These are phyloP conservation scores for Colletotrichum spaethianum DNA, from an alignment of 2,329 filamentous ascomycete genomes.

Conservation along the genomic window DNA sequence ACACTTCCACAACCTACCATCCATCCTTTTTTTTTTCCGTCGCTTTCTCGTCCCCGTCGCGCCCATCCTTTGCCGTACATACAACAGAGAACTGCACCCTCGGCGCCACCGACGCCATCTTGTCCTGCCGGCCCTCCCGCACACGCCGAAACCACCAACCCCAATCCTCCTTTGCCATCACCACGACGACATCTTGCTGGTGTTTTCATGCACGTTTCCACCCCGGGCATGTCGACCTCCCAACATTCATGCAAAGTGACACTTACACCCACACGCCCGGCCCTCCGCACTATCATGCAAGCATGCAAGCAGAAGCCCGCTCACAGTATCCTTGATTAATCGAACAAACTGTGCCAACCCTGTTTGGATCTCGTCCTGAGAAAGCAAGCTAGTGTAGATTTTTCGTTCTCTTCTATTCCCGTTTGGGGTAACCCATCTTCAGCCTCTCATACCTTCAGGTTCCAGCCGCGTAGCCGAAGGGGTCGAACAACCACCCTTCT, in stretches of 20 bases:
- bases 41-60: neutral
- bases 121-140: neutral
- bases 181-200: conserved; percentile 18
- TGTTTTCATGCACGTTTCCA: conserved; percentile 2
- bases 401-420: neutral
- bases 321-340: conserved; percentile 14
- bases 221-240: neutral
- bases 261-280: conserved; percentile 6
- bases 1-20: neutral
- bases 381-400: conserved; percentile 3
- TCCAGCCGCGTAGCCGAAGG: neutral
- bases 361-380: conserved; percentile 20
- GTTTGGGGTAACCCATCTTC: neutral
- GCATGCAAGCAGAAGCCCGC: neutral
- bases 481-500: neutral
- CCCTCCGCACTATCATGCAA: neutral
- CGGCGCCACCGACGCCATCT: conserved; percentile 27
- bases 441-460: neutral
- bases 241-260: conserved; percentile 6
- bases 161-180: conserved; percentile 11
- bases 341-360: conserved; percentile 8
- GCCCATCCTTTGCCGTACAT: neutral
- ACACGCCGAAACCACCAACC: neutral
- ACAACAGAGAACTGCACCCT: neutral
- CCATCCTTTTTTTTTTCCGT: neutral